A percentile compares a stretch with the other conserved stretches of the same genome.
Conservation (phyloP, 2,329 filamentous ascomycete species). For the Thielaviopsis musarum region DNA sequence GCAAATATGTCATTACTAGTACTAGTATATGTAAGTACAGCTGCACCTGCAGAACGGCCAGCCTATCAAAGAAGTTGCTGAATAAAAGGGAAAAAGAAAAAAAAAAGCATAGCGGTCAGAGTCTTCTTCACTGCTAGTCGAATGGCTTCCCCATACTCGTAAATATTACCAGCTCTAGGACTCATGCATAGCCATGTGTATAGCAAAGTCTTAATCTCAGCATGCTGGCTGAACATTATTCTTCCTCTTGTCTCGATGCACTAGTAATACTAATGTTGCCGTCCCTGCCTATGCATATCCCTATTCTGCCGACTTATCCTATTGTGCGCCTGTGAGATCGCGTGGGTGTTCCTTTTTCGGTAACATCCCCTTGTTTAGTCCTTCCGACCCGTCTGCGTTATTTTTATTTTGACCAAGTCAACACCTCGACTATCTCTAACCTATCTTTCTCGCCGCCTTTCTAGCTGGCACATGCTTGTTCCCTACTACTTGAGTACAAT, state of each 20-base stretch:
- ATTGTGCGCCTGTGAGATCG: background rate
- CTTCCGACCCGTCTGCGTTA: background rate
- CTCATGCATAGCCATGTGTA: background rate
- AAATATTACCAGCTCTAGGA: background rate
- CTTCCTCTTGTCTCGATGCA: background rate
- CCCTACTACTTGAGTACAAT: no score
- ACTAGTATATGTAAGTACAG: background rate
- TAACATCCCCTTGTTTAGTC: background rate
- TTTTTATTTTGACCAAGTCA: background rate
- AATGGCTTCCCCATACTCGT: background rate
- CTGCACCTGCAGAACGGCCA: background rate
- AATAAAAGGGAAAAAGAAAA: background rate
- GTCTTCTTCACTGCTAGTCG: background rate
- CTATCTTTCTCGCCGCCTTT: no score
- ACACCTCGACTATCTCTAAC: background rate
- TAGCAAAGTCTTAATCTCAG: background rate
- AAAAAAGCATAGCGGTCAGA: background rate
- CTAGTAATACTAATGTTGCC: background rate
- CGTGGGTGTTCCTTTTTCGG: background rate
- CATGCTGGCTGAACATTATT: background rate
- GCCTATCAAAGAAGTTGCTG: background rate
- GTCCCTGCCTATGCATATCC: background rate
- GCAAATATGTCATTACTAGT: no score
- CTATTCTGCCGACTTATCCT: background rate
- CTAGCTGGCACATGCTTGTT: no score